These are phyloP conservation scores for Priceomyces haplophilus DNA, from an alignment of 805 yeast genomes.

Conservation along the genomic window DNA sequence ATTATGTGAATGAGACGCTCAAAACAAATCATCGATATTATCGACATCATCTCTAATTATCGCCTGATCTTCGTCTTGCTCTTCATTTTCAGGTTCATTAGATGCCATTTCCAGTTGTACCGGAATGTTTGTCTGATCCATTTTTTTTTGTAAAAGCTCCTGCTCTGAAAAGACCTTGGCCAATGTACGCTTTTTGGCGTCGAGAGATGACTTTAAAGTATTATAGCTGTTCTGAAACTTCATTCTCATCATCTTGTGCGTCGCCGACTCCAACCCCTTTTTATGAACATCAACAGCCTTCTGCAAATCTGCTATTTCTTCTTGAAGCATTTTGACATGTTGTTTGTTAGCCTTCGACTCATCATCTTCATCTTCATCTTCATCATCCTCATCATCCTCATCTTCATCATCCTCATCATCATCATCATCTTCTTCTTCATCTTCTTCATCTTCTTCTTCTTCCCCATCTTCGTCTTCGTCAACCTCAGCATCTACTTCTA, in stretches of 20 bases:
- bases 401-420: conserved; percentile 56
- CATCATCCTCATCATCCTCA: conserved; percentile 51
- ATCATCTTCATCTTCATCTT: conserved; percentile 47
- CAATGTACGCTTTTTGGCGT: conserved; percentile 70
- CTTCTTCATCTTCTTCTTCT: conserved; percentile 45
- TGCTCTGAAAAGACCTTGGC: conserved; percentile 27
- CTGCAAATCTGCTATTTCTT: conserved; percentile 82
- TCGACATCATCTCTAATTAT: conserved; percentile 29
- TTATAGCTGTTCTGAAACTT: conserved; percentile 80
- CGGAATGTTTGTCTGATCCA: conserved; percentile 15
- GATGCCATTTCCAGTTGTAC: conserved; percentile 14
- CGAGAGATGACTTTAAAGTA: conserved; percentile 77
- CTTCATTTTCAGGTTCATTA: conserved; percentile 15
- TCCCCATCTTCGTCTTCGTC: conserved; percentile 37
- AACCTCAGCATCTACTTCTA: conserved; percentile 10
- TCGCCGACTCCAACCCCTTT: conserved; percentile 66
- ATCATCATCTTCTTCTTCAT: conserved; percentile 51
- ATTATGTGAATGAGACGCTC: too few relatives aligned
- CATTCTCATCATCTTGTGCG: conserved; percentile 80
- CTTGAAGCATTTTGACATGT: conserved; percentile 63
- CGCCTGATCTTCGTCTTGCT: conserved; percentile 30
- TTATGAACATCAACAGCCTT: conserved; percentile 71
- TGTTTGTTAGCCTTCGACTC: conserved; percentile 53
- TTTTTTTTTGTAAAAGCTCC: conserved; percentile 21
- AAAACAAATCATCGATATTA: conserved; percentile 40